Base-by-base conservation (phyloP, 2,329 filamentous ascomycete genomes). In the Stemphylium vesicarium region DNA sequence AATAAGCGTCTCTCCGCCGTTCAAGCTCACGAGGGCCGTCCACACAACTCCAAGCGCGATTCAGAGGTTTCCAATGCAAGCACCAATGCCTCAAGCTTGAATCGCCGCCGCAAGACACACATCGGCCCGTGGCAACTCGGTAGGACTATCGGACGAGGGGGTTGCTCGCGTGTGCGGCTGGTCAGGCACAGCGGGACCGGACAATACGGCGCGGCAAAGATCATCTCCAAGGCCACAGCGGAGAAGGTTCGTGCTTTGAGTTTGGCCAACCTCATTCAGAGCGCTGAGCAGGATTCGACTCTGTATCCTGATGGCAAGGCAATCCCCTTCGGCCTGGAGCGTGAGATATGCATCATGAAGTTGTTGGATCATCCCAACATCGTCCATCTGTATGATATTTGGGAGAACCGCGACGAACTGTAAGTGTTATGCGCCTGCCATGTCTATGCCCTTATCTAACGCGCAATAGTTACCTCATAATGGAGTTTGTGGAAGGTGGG, bases 331-430 rank as follows among this genome's bases (percentile, higher is more conserved):
- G 90, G 92, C 1, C 90, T 99, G 57, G 94, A 98, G 77, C 85
- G 95, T 50, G 95, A 99, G 73, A 93, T 99, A 36, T 92, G 94
- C 29, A 96, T 99, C 66, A 92, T 99, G 84, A 98, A 97, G 78
- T 84, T 98, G 53, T 91, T 98, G 57, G 89, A 96, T 69, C 95
- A 99, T 77, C 91, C 89, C 5, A 95, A 98, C 73, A 94, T 98
- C 67, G 93, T 97, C 75, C 91, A 90, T 64, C 80, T 99, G 9
- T 95, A 94, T 72, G 95, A 99, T 77, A 94, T 99, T 26, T 99
- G 94, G 94, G 95, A 99, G 78, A 98, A 97, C 72, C 85, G 91
- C 18, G 90, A 92, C 52, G 93, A 99, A 76, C 88, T 99, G 91
- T 97, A 81, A 80, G 90, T 71, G 12, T 2, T 10, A 18, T 3